Evolutionary conservation across 495 filamentous ascomycete genomes (phyloP).

Genomic region (Lindgomyces ingoldianus): DNA sequence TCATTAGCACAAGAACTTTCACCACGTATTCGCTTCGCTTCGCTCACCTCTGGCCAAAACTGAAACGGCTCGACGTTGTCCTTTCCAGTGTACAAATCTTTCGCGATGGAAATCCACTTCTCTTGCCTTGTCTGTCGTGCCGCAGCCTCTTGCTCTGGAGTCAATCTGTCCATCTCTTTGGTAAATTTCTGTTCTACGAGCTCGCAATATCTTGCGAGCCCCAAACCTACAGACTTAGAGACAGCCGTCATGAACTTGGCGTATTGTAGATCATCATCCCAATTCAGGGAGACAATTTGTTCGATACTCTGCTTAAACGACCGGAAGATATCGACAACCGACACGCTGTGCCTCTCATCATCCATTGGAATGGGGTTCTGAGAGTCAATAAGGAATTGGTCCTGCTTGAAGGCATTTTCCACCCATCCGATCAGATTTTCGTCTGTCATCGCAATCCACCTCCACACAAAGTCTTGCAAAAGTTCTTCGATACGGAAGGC

Average conservation of each 20-base stretch:
- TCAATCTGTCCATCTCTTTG: constrained; percentile 88
- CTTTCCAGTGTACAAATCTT: constrained; percentile 90
- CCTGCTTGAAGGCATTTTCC: constrained; percentile 85
- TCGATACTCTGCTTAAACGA: constrained; percentile 89
- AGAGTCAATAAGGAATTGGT: constrained; percentile 71
- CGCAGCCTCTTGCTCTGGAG: constrained; percentile 81
- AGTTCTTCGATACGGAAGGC: constrained; percentile 82
- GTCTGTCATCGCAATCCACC: constrained; percentile 84
- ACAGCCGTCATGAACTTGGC: constrained; percentile 98
- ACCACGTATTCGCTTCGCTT: no score
- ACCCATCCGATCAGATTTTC: constrained; percentile 79
- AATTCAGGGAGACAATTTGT: constrained; percentile 79
- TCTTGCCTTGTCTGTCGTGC: constrained; percentile 81
- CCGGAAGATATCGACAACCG: constrained; percentile 89
- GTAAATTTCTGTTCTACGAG: constrained; percentile 81
- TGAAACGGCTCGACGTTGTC: constrained; percentile 98
- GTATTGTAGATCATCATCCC: constrained; percentile 90
- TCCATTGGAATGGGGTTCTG: constrained; percentile 67
- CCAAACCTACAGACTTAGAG: constrained; percentile 79
- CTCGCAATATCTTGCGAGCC: constrained; percentile 88
- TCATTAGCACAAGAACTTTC: background rate
- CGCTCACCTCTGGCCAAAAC: constrained; percentile 84
- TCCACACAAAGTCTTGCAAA: constrained; percentile 90
- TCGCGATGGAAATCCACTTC: constrained; percentile 85
- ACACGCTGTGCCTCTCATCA: constrained; percentile 87